Base-by-base conservation (phyloP, 164 flowering plant species). In the Cinnamomum chago region DNA sequence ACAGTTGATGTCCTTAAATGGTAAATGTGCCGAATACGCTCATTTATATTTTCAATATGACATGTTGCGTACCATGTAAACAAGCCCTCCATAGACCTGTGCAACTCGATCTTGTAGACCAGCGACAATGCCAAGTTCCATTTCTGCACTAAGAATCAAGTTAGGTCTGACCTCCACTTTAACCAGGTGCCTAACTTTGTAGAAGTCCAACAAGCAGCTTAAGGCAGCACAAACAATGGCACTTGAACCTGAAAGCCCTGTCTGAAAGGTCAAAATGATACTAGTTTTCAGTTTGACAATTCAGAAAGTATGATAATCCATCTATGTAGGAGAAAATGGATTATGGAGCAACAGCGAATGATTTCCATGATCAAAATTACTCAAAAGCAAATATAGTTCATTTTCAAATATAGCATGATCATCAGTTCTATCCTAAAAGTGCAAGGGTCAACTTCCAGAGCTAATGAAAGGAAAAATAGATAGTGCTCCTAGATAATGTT, bases 211-310 rank as follows among this genome's bases (percentile, higher is more conserved):
- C 62, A 95, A 84, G 86, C 99, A 95, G 80, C 77, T 91, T 28
- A 95, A 78, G 27, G 97, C 92, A 65, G 99, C 98, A 87, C 90
- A 88, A 6, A 92, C 97, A 71, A 95, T 93, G 18, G 97, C 99
- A 84, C 99, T 93, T 3, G 99, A 95, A 83, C 99, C 99, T 70
- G 99, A 95, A 83, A 95, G 98, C 76, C 99, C 99, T 71, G 93
- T 83, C 99, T 95, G 90, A 72, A 84, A 81, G 40, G 65, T 76
- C 79, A 80, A 83, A 84, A 82, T 20, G 24, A n/a, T 23, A 55
- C 22, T 15, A 62, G 9, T 22, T 14, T 64, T 73, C 65, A 67
- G 28, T 35, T 24, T 40, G 47, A 40, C 47, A 40, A 40, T 40
- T 40, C 47, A 40, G 10, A 40, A 58, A 65, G 51, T 67, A 18